Conservation (phyloP, 495 filamentous ascomycete species). For the Xanthoparmelia taractica region DNA sequence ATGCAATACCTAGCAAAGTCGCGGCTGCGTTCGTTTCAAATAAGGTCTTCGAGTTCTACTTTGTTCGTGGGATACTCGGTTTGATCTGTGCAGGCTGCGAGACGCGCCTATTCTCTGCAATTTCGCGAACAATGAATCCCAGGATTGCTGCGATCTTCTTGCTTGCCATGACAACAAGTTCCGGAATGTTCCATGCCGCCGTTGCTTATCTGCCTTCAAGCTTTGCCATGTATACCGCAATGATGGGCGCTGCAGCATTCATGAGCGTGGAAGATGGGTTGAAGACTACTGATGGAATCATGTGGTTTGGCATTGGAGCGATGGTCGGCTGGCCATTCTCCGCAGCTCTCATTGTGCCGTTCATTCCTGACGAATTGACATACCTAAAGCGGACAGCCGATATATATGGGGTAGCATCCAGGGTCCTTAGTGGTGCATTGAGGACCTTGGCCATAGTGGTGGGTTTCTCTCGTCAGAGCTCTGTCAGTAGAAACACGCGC, state of each 20-base stretch:
- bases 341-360: conserved; percentile 71
- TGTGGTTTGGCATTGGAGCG: conserved; percentile 87
- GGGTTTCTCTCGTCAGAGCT: conserved; percentile 30
- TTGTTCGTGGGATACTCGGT: conserved; percentile 66
- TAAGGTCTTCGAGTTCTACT: conserved; percentile 76
- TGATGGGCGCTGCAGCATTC: conserved; percentile 80
- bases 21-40: conserved; percentile 50
- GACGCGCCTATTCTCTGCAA: conserved; percentile 66
- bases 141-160: conserved; percentile 79
- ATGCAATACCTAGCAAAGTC: conserved; percentile 62
- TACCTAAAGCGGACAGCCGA: conserved; percentile 53
- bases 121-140: conserved; percentile 65
- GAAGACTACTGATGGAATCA: conserved; percentile 72
- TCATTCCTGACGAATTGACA: conserved; percentile 66
- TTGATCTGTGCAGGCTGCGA: conserved; percentile 71
- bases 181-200: conserved; percentile 90
- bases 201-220: conserved; percentile 83
- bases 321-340: conserved; percentile 95
- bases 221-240: conserved; percentile 92
- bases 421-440: conserved; percentile 58
- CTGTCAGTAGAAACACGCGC: neutral
- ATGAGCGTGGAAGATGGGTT: conserved; percentile 73
- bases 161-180: conserved; percentile 62
- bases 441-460: conserved; percentile 63
- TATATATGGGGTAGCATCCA: conserved; percentile 45